Conservation (phyloP, 139 green algal genomes). For the Coelastrella sp. region DNA sequence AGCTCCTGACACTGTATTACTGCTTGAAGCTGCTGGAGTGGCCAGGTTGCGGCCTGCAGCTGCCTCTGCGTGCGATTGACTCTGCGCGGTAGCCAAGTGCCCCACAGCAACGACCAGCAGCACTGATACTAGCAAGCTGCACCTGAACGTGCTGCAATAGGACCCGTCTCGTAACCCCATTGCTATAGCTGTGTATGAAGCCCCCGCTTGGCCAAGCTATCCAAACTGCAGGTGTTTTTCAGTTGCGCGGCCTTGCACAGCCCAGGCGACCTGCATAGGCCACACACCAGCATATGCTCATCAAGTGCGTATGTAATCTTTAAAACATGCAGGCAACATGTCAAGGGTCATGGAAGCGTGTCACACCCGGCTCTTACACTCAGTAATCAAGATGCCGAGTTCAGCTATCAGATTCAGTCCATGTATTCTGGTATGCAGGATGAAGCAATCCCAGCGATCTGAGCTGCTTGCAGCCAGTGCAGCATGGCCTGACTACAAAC, state of each 20-base stretch:
- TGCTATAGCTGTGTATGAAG: neutral
- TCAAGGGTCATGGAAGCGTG: too few species aligned
- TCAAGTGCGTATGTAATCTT: too few species aligned
- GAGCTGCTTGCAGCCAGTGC: too few species aligned
- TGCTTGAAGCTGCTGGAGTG: neutral
- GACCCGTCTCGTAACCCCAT: neutral
- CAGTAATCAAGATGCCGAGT: too few species aligned
- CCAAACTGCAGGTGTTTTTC: neutral
- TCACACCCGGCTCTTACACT: too few species aligned
- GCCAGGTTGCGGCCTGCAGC: neutral
- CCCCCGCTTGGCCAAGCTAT: neutral
- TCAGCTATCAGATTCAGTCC: too few species aligned
- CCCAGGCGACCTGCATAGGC: too few species aligned
- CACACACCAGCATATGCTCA: too few species aligned
- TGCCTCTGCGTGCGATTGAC: neutral
- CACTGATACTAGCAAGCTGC: neutral
- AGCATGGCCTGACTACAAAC: neutral
- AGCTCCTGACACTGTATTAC: neutral
- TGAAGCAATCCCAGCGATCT: too few species aligned
- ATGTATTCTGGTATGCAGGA: too few species aligned
- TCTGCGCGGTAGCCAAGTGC: neutral
- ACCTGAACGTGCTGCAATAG: neutral
- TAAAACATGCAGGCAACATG: too few species aligned
- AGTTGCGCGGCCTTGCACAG: neutral
- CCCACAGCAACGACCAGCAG: neutral